These are phyloP conservation scores for Capsicum pubescens DNA, from an alignment of 257 asterid species.

Conservation along the genomic window DNA sequence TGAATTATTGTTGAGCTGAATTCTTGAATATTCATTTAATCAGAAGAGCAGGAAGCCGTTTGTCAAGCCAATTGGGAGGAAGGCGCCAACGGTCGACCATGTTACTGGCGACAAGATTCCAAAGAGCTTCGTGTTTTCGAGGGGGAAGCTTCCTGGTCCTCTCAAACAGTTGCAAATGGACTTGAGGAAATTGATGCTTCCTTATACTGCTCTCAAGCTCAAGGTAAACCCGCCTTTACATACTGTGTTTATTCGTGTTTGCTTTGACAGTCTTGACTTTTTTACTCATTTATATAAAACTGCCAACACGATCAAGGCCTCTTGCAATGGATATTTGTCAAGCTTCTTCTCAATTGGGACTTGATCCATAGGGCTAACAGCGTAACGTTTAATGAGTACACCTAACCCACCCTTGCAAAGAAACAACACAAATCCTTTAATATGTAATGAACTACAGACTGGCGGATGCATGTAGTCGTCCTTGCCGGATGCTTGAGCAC, in stretches of 20 bases:
- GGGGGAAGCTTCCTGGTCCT: slow-evolving; percentile 82
- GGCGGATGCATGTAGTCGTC: no score
- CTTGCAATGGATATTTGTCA: neutral
- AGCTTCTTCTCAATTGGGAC: slow-evolving; percentile 19
- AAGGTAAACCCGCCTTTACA: slow-evolving; percentile 50
- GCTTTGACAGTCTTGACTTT: neutral
- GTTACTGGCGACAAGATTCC: slow-evolving; percentile 93
- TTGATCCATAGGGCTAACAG: neutral
- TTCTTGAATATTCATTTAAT: neutral
- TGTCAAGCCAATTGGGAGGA: slow-evolving; percentile 59
- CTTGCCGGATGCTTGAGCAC: no score
- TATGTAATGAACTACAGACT: neutral
- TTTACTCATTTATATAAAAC: neutral
- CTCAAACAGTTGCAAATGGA: slow-evolving; percentile 82
- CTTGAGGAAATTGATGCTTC: slow-evolving; percentile 91
- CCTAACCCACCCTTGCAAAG: neutral
- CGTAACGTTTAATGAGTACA: neutral
- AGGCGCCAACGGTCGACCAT: slow-evolving; percentile 73
- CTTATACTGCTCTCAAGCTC: slow-evolving; percentile 91
- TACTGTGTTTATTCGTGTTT: neutral
- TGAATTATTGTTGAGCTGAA: slow-evolving; percentile 19
- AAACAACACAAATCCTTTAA: neutral
- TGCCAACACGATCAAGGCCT: neutral
- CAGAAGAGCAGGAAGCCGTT: slow-evolving; percentile 67
- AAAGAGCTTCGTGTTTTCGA: slow-evolving; percentile 76